phyloP scores from a whole-genome alignment of 2,329 filamentous ascomycete genomes.

The Colletotrichum spinosum region DNA sequence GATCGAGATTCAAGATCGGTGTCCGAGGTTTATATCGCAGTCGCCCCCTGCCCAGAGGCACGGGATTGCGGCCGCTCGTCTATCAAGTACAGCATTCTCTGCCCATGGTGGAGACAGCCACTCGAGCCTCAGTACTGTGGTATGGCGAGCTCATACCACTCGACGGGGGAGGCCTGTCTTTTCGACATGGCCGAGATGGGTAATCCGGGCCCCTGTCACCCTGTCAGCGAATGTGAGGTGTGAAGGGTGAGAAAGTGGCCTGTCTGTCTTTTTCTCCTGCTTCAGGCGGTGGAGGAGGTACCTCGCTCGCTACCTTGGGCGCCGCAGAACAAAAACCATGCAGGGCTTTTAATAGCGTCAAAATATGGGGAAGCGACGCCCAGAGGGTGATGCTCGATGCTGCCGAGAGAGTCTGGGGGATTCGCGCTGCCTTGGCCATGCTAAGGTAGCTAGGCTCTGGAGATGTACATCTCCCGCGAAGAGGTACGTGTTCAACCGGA shows the following conservation, averaged over 20 bases:
- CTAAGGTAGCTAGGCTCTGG: neutral
- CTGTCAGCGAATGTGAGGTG: constrained; percentile 18
- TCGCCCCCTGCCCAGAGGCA: neutral
- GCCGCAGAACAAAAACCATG: constrained; percentile 15
- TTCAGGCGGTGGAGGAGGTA: constrained; percentile 10
- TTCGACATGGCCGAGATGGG: constrained; percentile 21
- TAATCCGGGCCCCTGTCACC: constrained; percentile 19
- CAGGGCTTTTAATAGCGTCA: constrained; percentile 33
- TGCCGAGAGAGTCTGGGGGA: constrained; percentile 30
- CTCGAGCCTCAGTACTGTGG: neutral
- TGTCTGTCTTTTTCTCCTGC: neutral
- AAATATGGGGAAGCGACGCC: constrained; percentile 34
- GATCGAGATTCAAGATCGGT: constrained; percentile 36
- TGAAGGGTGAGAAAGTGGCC: constrained; percentile 9
- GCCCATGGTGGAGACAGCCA: neutral
- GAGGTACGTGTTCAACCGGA: neutral
- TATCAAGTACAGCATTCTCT: neutral
- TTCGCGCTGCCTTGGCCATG: neutral
- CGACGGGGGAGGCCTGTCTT: constrained; percentile 34
- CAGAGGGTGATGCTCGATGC: constrained; percentile 33
- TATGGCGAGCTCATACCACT: constrained; percentile 17
- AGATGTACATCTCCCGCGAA: neutral
- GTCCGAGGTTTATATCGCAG: constrained; percentile 26
- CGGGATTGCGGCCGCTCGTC: neutral
- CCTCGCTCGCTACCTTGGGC: no score